Evolutionary conservation across 306 rosid genomes (phyloP), one percentile per base, ranked within the genome.

Genomic region (Clitoria ternatea): DNA sequence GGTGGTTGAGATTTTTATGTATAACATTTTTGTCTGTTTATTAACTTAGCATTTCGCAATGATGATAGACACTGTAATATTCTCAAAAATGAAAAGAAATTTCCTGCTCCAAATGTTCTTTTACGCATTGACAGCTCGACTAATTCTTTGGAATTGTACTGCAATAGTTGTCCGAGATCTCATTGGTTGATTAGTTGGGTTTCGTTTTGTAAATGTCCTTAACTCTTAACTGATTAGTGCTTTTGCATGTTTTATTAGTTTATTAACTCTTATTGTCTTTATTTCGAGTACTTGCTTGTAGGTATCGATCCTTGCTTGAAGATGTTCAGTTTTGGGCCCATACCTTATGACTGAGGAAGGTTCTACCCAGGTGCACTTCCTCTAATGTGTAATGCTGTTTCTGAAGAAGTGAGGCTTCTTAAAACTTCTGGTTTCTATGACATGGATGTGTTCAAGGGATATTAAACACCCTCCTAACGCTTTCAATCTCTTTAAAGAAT

Each of bases 1-100:
- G 13, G 45, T 39, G 35, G 39, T 17, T 27, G 67, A 47, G 54
- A 50, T 60, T 57, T 53, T 26, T 17, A 18, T 22, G 20, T 33
- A 0, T 24, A 3, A 57, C 70, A 49, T 40, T 69, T 62, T 82
- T 67, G 74, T 60, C 6, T 60, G 72, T 72, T 67, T 20, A 60
- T 50, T 18, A 37, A 47, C 61, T 52, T 45, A 1, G 20, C n/a
- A n/a, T n/a, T n/a, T n/a, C n/a, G 60, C 55, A 49, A 65, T 17
- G 39, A 37, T 69, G 53, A 72, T 29, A 12, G 10, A 30, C 60
- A 53, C 47, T 80, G 75, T 77, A 74, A 74, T 43, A 77, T 77
- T 78, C 69, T 65, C 24, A 26, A 33, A 54, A 33, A 64, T 39
- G 48, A 53, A 84, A 66, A 62, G 70, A 33, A 47, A 29, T 6